phyloP scores from a whole-genome alignment of 306 rosid genomes.

The Geum urbanum region DNA sequence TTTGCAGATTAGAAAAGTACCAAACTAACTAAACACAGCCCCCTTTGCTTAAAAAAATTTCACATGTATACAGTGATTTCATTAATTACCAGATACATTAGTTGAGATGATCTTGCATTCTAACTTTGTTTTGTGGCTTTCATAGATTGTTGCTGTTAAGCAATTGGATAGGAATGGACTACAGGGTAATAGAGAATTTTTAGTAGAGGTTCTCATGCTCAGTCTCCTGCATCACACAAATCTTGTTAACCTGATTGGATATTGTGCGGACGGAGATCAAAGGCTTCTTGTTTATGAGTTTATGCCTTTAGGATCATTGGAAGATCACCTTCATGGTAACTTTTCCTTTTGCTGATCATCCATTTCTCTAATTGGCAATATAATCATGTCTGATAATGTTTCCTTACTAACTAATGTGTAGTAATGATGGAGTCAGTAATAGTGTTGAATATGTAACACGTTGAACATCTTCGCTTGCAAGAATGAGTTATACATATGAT shows the following conservation, averaged over 20 bases:
- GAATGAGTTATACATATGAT: neutral
- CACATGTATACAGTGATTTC: neutral
- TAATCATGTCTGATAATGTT: slow-evolving; percentile 12
- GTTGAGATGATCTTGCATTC: neutral
- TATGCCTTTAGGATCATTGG: slow-evolving; percentile 79
- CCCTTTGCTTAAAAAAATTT: neutral
- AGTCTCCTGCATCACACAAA: slow-evolving; percentile 87
- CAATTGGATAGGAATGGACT: slow-evolving; percentile 91
- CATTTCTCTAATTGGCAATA: slow-evolving; percentile 8
- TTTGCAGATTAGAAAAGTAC: too few relatives aligned
- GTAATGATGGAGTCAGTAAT: neutral
- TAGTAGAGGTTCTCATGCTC: slow-evolving; percentile 93
- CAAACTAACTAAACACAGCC: neutral
- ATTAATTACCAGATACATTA: neutral
- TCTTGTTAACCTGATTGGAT: slow-evolving; percentile 78
- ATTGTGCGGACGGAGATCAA: slow-evolving; percentile 93
- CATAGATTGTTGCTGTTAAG: slow-evolving; percentile 85
- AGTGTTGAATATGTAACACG: slow-evolving; percentile 1
- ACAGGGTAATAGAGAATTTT: slow-evolving; percentile 89
- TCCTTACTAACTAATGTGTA: slow-evolving; percentile 2
- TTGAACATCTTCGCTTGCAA: neutral
- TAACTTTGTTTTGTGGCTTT: slow-evolving; percentile 20
- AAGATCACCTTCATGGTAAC: slow-evolving; percentile 86
- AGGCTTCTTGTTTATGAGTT: slow-evolving; percentile 91
- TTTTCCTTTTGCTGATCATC: neutral